Base-by-base conservation (phyloP, 2,329 filamentous ascomycete genomes). In the Talaromyces sp. region DNA sequence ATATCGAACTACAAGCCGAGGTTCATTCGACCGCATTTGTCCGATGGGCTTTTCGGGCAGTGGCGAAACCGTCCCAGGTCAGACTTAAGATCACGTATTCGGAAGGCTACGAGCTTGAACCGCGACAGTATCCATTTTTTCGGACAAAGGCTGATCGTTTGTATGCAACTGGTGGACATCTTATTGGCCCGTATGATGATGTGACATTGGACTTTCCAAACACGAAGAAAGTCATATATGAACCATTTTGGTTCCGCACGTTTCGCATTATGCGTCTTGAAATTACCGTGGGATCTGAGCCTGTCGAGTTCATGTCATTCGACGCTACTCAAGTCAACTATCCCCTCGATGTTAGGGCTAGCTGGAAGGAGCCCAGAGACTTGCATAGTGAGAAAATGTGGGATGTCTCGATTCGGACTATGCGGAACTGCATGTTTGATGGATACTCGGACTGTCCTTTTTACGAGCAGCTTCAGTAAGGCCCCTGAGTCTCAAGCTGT, bases 171-270 rank as follows among this genome's bases (percentile, higher is more conserved):
- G 63, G 64, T 17, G 71, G 72, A 0, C 65, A 72, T 41, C 63
- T 76, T 6, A 66, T 78, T 8, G 76, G 76, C 0, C 75, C 75
- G 0, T 72, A 67, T 51, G 76, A 78, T 53, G 70, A 73, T 7
- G 68, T 70, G 0, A 63, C 56, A 0, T 55, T 77, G 8, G 64
- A 72, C n/a, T 41, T 74, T 1, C 52, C 63, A 0, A 59, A 54
- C 2, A 27, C 19, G 0, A 27, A 66, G 12, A 54, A 35, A 2
- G 56, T 62, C 9, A 11, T 59, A 3, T 76, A 76, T 53, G 73
- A 76, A 52, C 75, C 75, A 1, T 77, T 77, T 58, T 75, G 74
- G 73, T 78, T 77, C 58, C 71, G 75, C 12, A 77, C 75, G 0
- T 77, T 77, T 31, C 71, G 74, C 1, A 54, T 77, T 6, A 53